Evolutionary conservation across 495 filamentous ascomycete genomes (phyloP).

Genomic region (Aspergillus bertholletiae): DNA sequence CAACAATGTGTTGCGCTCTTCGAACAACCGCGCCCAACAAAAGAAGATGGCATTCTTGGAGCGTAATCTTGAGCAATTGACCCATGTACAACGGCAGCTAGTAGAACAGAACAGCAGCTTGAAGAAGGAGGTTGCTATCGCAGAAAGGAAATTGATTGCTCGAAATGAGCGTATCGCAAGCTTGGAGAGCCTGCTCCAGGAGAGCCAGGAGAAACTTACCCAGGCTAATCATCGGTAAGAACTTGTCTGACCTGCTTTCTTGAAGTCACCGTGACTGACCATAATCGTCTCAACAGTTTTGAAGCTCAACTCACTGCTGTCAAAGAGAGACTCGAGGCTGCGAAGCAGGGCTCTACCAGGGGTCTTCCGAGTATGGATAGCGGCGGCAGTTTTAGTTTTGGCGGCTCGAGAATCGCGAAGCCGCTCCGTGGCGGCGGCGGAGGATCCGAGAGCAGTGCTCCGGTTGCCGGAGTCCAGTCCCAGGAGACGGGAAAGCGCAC

Average conservation of each 20-base stretch:
- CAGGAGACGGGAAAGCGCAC: conserved; percentile 47
- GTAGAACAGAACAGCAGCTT: conserved; percentile 94
- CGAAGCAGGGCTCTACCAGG: conserved; percentile 83
- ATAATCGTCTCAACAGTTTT: conserved; percentile 58
- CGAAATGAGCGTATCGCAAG: conserved; percentile 94
- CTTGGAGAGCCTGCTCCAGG: conserved; percentile 85
- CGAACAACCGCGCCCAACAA: conserved; percentile 96
- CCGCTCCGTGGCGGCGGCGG: conserved; percentile 89
- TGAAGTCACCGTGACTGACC: background rate
- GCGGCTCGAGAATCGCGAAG: conserved; percentile 85
- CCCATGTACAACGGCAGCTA: conserved; percentile 92
- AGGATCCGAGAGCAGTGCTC: conserved; percentile 31
- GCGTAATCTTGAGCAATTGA: conserved; percentile 95
- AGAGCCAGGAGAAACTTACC: conserved; percentile 95
- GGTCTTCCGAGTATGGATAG: conserved; percentile 64
- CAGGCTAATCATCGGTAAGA: conserved; percentile 92
- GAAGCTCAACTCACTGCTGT: conserved; percentile 95
- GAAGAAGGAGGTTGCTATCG: conserved; percentile 99
- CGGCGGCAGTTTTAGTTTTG: conserved; percentile 68
- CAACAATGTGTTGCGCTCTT: conserved; percentile 92
- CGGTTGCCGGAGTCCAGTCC: conserved; percentile 39
- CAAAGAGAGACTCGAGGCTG: conserved; percentile 95
- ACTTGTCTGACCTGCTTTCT: background rate
- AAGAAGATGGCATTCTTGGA: conserved; percentile 99
- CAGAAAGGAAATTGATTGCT: conserved; percentile 93